Conservation (phyloP, 140 eudicot species). For the Erigeron philadelphicus region DNA sequence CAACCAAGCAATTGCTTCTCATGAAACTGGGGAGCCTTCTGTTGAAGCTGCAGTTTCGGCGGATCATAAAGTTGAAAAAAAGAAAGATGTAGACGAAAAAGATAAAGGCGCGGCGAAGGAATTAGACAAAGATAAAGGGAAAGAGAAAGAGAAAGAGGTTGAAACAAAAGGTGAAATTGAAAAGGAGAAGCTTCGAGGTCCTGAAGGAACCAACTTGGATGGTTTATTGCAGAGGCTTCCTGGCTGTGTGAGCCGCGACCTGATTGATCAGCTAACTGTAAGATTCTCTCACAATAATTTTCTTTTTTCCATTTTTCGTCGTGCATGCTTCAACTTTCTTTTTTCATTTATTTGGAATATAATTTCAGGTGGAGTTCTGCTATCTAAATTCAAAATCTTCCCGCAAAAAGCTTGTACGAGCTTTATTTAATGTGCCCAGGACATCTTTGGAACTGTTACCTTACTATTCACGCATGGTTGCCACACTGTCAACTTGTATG, state of each 20-base stretch:
- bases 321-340: conserved; percentile 11
- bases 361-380: conserved; percentile 86
- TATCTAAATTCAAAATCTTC: conserved; percentile 80
- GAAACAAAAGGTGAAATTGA: conserved; percentile 65
- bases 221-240: conserved; percentile 90
- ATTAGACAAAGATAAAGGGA: conserved; percentile 61
- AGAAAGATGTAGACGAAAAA: conserved; percentile 70
- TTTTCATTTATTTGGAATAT: neutral
- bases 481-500: conserved; percentile 91
- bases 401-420: conserved; percentile 91
- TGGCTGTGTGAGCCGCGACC: conserved; percentile 91
- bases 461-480: conserved; percentile 93
- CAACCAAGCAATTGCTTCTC: conserved; percentile 51
- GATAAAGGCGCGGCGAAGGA: conserved; percentile 51
- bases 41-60: conserved; percentile 43
- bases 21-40: conserved; percentile 51
- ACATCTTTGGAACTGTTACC: conserved; percentile 83
- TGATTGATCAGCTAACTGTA: conserved; percentile 91
- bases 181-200: conserved; percentile 80
- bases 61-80: conserved; percentile 57
- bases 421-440: conserved; percentile 86
- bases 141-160: conserved; percentile 68
- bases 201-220: conserved; percentile 90
- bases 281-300: conserved; percentile 7
- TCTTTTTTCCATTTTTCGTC: neutral